Conservation (phyloP, 2,329 filamentous ascomycete species). For the Exophiala xenobiotica region DNA sequence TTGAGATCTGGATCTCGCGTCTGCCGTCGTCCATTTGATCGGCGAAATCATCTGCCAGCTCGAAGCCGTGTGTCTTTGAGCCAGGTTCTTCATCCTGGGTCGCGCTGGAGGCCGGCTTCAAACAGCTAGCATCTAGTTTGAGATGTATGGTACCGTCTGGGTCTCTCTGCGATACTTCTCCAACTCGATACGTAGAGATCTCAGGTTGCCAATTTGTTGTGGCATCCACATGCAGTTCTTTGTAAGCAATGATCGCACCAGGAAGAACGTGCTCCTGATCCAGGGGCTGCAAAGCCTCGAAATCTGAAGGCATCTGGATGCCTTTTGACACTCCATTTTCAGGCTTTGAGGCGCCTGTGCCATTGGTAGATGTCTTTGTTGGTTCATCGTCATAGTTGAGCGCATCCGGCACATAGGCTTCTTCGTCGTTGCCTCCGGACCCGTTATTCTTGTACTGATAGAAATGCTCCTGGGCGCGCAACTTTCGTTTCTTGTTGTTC, state of each 20-base stretch:
- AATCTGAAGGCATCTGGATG: constrained; percentile 52
- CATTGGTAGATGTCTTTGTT: constrained; percentile 40
- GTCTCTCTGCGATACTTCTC: constrained; percentile 58
- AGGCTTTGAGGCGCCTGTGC: constrained; percentile 6
- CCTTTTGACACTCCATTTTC: constrained; percentile 14
- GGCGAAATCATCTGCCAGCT: constrained; percentile 61
- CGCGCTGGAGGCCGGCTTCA: constrained; percentile 37
- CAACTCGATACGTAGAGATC: constrained; percentile 61
- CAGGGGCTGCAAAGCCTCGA: constrained; percentile 59
- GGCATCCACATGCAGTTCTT: constrained; percentile 48
- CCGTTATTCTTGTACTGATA: constrained; percentile 32
- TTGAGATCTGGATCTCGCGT: constrained; percentile 58
- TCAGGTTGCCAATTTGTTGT: constrained; percentile 48
- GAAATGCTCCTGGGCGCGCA: constrained; percentile 20
- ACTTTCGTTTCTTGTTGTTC: constrained; percentile 15
- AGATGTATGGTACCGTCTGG: constrained; percentile 59
- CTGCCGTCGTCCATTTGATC: constrained; percentile 59
- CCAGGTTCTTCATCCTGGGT: constrained; percentile 72
- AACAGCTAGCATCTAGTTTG: constrained; percentile 57
- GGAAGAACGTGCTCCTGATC: constrained; percentile 35
- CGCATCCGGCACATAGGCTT: constrained; percentile 33
- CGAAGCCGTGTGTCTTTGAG: constrained; percentile 73
- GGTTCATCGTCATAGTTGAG: constrained; percentile 17
- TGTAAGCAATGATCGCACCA: constrained; percentile 47
- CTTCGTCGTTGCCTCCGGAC: constrained; percentile 41